Evolutionary conservation across 2,329 filamentous ascomycete species (phyloP).

Genomic region (Neocatenulostroma microsporum): DNA sequence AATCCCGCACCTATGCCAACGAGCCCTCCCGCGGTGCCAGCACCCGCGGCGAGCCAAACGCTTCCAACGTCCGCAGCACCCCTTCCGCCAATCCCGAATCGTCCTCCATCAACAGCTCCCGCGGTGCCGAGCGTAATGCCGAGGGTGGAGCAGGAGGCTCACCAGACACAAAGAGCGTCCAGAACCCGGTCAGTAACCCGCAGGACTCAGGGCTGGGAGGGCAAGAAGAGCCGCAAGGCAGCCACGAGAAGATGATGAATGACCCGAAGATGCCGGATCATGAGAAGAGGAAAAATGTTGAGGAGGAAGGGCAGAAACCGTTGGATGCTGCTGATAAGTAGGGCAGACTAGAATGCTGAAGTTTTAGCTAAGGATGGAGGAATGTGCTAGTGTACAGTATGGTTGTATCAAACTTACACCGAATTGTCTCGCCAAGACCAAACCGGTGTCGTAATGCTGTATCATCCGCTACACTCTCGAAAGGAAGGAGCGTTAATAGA

Average conservation of each 20-base stretch:
- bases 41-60: no score
- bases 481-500: no score
- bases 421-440: no score
- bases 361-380: no score
- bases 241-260: background rate
- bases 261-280: background rate
- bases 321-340: conserved; percentile 1
- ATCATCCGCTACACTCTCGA: no score
- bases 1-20: no score
- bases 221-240: background rate
- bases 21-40: no score
- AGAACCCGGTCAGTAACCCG: background rate
- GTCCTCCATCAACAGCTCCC: background rate
- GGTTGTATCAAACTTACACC: no score
- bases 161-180: background rate
- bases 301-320: background rate
- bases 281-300: background rate
- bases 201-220: background rate
- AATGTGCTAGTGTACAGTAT: no score
- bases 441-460: no score
- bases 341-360: no score
- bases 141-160: background rate
- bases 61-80: background rate
- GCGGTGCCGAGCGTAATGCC: background rate
- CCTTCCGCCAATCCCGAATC: background rate